These are phyloP conservation scores for Excoecaria agallocha DNA, from an alignment of 345 rosid species.

Conservation along the genomic window DNA sequence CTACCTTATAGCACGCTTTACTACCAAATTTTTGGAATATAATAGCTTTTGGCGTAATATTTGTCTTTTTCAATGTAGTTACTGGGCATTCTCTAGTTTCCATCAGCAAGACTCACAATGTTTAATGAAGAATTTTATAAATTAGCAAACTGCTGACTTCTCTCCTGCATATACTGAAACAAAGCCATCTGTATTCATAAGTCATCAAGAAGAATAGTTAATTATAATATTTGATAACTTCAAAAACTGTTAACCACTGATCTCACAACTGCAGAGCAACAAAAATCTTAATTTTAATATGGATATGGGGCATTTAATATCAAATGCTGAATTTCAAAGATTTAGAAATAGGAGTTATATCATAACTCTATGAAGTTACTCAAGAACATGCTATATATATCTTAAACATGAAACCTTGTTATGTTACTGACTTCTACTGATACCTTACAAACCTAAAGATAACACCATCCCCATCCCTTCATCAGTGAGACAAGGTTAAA, in stretches of 20 bases:
- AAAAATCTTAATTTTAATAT: neutral
- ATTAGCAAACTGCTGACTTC: constrained; percentile 6
- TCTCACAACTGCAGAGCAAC: neutral
- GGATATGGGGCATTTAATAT: neutral
- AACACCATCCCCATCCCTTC: neutral
- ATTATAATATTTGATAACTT: neutral
- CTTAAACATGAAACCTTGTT: neutral
- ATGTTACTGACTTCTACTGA: neutral
- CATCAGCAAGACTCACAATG: constrained; percentile 27
- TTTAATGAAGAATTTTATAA: neutral
- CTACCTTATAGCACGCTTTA: constrained; percentile 57
- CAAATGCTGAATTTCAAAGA: neutral
- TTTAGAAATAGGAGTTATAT: neutral
- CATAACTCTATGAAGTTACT: neutral
- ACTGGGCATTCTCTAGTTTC: constrained; percentile 29
- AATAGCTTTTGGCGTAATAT: constrained; percentile 72
- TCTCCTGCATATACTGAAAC: constrained; percentile 3
- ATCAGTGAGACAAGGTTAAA: neutral
- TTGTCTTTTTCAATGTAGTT: constrained; percentile 34
- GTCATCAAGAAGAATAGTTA: no score
- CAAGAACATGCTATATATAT: neutral
- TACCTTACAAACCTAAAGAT: neutral
- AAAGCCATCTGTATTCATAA: neutral
- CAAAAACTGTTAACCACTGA: neutral
- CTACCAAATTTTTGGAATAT: constrained; percentile 68